Evolutionary conservation across 169 alveolate species (phyloP), one percentile per base, ranked within the genome.

Genomic region (Eimeria maxima): DNA sequence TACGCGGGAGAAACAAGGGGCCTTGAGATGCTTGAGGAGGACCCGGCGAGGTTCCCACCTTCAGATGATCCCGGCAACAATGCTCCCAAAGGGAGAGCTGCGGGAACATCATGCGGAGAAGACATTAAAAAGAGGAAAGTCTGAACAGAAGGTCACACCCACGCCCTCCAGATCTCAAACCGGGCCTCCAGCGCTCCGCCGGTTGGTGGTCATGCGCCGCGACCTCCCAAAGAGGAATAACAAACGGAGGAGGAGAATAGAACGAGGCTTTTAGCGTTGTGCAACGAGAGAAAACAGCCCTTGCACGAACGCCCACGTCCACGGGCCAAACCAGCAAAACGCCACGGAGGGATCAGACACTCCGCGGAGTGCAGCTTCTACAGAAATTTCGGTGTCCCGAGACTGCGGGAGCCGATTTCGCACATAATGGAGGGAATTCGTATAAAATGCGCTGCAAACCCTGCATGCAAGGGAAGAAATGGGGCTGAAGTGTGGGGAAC

Each of bases 401-500:
- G 55, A 8, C 84, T 38, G 50, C 13, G 84, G 84, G 53, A 29
- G 0, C 84, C 84, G 53, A 42, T 29, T 38, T 4, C 24, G 27
- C 55, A 73, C 16, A 38, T 33, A 38, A 38, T 16, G 22, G 16
- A 29, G 13, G 22, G 29, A 0, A 16, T 38, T 73, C 38, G 24
- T n/a, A 73, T 38, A 20, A 6, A 73, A 0, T 73, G 50, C 47
- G 33, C 27, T 42, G 47, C 2, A 38, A 73, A 10, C 33, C 4
- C 11, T 73, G 47, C 53, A 73, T 73, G 53, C 84, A 16, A 20
- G 13, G 38, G 38, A 73, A 42, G 24, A 42, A n/a, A n/a, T 73
- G 84, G 84, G 84, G 84, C 84, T 73, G 55, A 38, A 55, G n/a
- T 73, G 84, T 73, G 84, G 84, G 84, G 84, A 73, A 55, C 55